Evolutionary conservation across 768 basidiomycete genomes (phyloP).

Genomic region (Leucosporidium creatinivorum): DNA sequence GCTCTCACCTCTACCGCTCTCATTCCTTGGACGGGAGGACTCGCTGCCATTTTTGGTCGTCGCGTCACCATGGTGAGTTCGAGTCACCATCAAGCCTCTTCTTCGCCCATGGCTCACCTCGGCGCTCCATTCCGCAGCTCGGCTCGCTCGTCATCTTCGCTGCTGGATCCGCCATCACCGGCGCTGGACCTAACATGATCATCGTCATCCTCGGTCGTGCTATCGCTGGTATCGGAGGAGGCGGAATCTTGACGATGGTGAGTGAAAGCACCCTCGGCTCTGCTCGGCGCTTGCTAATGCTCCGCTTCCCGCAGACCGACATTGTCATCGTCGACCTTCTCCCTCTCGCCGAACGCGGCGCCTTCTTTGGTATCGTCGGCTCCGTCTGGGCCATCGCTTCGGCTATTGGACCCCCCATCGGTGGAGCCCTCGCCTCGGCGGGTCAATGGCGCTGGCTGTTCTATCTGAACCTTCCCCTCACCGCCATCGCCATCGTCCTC

Average conservation of each 20-base stretch:
- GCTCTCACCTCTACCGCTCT: slow-evolving; percentile 46
- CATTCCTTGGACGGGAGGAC: slow-evolving; percentile 47
- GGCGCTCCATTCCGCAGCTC: slow-evolving; percentile 15
- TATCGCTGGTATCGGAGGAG: slow-evolving; percentile 35
- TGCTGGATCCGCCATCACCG: slow-evolving; percentile 47
- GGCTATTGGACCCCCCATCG: slow-evolving; percentile 31
- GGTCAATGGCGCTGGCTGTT: slow-evolving; percentile 40
- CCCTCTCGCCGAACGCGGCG: slow-evolving; percentile 48
- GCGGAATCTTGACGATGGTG: slow-evolving; percentile 25
- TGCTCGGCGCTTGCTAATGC: slow-evolving; percentile 29
- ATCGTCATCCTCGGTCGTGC: slow-evolving; percentile 47
- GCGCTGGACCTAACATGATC: slow-evolving; percentile 45
- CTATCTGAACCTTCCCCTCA: slow-evolving; percentile 33
- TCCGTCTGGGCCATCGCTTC: slow-evolving; percentile 32
- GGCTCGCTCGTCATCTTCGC: slow-evolving; percentile 34
- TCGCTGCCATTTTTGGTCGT: slow-evolving; percentile 42
- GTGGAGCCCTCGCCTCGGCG: slow-evolving; percentile 30
- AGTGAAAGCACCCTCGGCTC: too few relatives aligned
- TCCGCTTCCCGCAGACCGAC: slow-evolving; percentile 30
- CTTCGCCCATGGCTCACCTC: slow-evolving; percentile 2
- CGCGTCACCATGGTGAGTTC: slow-evolving; percentile 34
- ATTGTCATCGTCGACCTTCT: slow-evolving; percentile 51
- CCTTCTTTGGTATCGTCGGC: slow-evolving; percentile 26
- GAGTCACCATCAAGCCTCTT: slow-evolving; percentile 3
- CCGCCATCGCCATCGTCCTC: slow-evolving; percentile 27